Evolutionary conservation across 768 basidiomycete genomes (phyloP).

Genomic region (Amanita fuliginea): DNA sequence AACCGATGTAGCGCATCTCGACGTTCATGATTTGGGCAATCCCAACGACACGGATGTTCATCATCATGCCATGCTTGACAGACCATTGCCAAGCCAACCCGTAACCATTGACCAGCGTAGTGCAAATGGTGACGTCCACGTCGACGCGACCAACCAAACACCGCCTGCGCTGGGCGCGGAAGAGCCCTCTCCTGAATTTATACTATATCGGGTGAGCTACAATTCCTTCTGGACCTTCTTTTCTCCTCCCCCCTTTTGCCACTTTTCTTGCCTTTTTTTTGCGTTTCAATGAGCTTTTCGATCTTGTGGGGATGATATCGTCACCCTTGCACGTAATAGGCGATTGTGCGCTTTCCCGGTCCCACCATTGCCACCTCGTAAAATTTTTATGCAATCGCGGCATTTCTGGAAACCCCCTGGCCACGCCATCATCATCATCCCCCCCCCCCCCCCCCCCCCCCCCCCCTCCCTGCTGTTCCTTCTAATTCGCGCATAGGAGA

Average conservation of each 20-base stretch:
- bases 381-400: background rate
- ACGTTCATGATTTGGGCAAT: background rate
- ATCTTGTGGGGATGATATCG: background rate
- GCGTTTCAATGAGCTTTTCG: background rate
- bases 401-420: constrained; percentile 6
- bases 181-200: constrained; percentile 18
- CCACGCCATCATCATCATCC: constrained; percentile 2
- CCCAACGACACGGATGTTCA: background rate
- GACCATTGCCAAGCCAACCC: constrained; percentile 2
- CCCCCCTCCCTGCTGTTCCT: background rate
- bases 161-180: constrained; percentile 8
- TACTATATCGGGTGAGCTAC: constrained; percentile 22
- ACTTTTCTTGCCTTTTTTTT: background rate
- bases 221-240: constrained; percentile 8
- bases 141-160: constrained; percentile 5
- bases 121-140: constrained; percentile 10
- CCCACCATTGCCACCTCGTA: background rate
- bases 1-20: background rate
- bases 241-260: background rate
- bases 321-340: constrained; percentile 3
- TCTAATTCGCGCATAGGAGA: background rate
- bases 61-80: background rate
- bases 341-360: background rate
- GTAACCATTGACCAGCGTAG: background rate
- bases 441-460: too few relatives aligned